Percentiles rank a stretch among this genome's conserved stretches.
Evolutionary conservation across 2,329 filamentous ascomycete genomes (phyloP).

Genomic region (Exserohilum rostratum): DNA sequence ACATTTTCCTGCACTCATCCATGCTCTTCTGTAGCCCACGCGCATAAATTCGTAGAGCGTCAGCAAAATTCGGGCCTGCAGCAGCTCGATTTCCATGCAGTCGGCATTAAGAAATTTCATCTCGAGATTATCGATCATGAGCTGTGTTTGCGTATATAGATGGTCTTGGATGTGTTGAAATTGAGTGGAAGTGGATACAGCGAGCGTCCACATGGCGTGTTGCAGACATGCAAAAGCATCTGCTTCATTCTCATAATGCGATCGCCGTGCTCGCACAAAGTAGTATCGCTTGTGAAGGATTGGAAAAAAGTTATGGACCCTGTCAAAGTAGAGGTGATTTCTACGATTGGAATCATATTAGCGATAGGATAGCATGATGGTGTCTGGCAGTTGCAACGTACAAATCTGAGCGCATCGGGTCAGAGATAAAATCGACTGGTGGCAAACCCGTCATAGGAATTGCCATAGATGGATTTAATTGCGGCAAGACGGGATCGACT

Average conservation of each 20-base stretch:
- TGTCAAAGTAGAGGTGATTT: not conserved
- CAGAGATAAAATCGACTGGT: not conserved
- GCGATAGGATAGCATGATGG: no score
- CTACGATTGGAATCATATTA: not conserved
- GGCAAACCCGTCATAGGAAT: not conserved
- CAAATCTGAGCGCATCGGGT: not conserved
- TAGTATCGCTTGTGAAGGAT: not conserved
- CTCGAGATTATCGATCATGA: not conserved
- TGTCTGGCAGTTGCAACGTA: not conserved
- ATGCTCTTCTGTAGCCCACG: not conserved
- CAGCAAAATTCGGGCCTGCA: not conserved
- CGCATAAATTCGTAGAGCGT: not conserved
- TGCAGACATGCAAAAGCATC: not conserved
- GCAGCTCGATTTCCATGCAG: not conserved
- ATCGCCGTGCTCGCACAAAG: not conserved
- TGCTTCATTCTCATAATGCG: not conserved
- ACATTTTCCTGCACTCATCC: not conserved
- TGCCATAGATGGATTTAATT: not conserved
- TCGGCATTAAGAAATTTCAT: not conserved
- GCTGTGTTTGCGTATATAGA: not conserved
- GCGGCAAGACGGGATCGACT: not conserved
- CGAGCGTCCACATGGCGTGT: not conserved
- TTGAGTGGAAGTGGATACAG: not conserved
- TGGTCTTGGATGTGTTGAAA: slow-evolving; percentile 2
- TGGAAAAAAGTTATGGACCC: not conserved